These are phyloP conservation scores for Apiospora phragmitis DNA, from an alignment of 2,329 filamentous ascomycete genomes.

Conservation along the genomic window DNA sequence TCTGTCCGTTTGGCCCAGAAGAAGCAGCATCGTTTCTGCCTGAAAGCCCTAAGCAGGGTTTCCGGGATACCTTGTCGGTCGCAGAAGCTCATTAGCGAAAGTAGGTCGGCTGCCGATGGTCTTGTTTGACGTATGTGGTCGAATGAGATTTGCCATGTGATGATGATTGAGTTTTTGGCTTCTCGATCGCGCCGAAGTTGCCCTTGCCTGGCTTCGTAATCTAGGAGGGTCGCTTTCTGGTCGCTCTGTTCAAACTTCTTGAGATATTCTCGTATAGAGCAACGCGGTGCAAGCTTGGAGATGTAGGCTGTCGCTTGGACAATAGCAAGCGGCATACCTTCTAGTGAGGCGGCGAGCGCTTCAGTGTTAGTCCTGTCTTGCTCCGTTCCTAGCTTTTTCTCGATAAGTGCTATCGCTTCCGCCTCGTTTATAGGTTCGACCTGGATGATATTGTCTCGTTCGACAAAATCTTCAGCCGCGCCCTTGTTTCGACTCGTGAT, in stretches of 20 bases:
- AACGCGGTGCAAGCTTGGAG: conserved; percentile 23
- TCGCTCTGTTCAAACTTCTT: conserved; percentile 35
- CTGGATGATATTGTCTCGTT: conserved; percentile 22
- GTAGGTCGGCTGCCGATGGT: conserved; percentile 38
- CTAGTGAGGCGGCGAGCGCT: conserved; percentile 22
- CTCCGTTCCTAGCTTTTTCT: conserved; percentile 22
- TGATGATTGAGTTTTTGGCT: conserved; percentile 35
- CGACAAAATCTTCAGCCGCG: conserved; percentile 19
- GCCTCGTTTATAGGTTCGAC: conserved; percentile 29
- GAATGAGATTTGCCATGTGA: conserved; percentile 35
- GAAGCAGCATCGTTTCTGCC: too few species aligned
- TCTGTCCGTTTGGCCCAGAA: too few species aligned
- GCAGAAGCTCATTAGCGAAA: conserved; percentile 49
- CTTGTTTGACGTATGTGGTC: conserved; percentile 29
- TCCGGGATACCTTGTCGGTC: conserved; percentile 34
- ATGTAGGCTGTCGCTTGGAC: conserved; percentile 37
- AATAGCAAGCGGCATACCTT: conserved; percentile 28
- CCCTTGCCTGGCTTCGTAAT: conserved; percentile 30
- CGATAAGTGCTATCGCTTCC: conserved; percentile 30
- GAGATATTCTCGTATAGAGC: conserved; percentile 39
- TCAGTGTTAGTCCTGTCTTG: conserved; percentile 13
- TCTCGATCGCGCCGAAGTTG: conserved; percentile 34
- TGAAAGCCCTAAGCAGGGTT: not conserved
- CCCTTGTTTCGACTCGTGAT: conserved; percentile 24
- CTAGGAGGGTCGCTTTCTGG: conserved; percentile 27